Evolutionary conservation across 805 yeast species (phyloP), one percentile per base, ranked within the genome.

Genomic region (Kuraishia capsulata): DNA sequence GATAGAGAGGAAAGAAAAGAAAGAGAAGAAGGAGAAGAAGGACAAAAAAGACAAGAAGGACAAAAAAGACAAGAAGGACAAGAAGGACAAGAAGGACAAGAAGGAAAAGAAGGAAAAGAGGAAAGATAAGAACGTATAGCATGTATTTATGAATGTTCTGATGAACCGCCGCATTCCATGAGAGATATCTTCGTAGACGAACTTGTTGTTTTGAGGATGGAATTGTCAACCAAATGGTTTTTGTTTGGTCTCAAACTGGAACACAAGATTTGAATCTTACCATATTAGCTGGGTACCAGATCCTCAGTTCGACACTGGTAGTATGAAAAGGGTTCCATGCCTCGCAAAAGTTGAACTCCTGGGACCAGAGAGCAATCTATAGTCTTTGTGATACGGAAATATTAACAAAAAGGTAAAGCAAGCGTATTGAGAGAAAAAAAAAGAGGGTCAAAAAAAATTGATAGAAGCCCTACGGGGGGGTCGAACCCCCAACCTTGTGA

Each of bases 1-100:
- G 43, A 46, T 49, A 33, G 46, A 48, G n/a, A 45, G 51, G 37
- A 42, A 41, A 19, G 33, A 20, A 10, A 39, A 39, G 5, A 39
- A 45, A 9, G 43, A 43, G 20, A 40, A 34, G 39, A 42, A 49
- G 19, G 49, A 49, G 42, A 43, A 47, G 41, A 44, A 41, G 29
- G 44, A 50, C 39, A 49, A 47, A 38, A 49, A 50, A 39, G 44
- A 41, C 30, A 48, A 39, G 4, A 50, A 49, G 43, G 50, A 44
- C 34, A 36, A 40, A 16, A 46, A 43, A 36, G 36, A 39, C 36
- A 36, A 46, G 44, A 35, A 44, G 32, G 37, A 36, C 37, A 32
- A 38, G 31, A 38, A 25, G 39, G 36, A 39, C 36, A 36, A 46
- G 44, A 35, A 44, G 32, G 37, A 36, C 37, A 32, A 38, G 31